phyloP scores from a whole-genome alignment of 768 basidiomycete genomes.

The Termitomyces sp. region DNA sequence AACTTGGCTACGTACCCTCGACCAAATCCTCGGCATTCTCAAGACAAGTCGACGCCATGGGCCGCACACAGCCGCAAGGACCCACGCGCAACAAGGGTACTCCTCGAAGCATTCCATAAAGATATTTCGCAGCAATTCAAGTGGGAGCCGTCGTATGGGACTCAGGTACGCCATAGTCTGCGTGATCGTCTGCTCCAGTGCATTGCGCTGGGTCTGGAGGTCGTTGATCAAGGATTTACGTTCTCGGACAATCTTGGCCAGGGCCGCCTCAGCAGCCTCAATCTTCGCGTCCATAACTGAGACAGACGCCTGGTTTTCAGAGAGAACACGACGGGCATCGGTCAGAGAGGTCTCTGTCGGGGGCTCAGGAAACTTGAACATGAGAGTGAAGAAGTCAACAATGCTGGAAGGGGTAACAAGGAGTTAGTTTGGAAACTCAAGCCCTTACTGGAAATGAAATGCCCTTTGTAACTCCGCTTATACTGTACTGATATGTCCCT shows the following conservation, averaged over 20 bases:
- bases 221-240: conserved; percentile 47
- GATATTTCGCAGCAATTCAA: conserved; percentile 68
- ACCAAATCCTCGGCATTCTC: conserved; percentile 68
- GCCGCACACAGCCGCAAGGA: conserved; percentile 61
- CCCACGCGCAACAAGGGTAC: conserved; percentile 72
- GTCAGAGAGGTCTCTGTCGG: conserved; percentile 50
- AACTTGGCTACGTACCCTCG: conserved; percentile 49
- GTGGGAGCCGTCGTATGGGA: conserved; percentile 64
- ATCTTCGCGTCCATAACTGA: conserved; percentile 41
- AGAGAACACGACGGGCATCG: conserved; percentile 45
- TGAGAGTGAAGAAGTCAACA: conserved; percentile 14
- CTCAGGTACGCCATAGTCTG: conserved; percentile 61
- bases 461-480: conserved; percentile 17
- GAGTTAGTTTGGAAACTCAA: background rate
- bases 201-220: conserved; percentile 41
- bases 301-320: conserved; percentile 24
- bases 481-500: background rate
- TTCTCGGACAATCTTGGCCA: conserved; percentile 54
- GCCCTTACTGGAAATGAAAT: conserved; percentile 3
- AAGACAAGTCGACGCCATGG: conserved; percentile 64
- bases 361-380: conserved; percentile 44
- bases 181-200: conserved; percentile 41
- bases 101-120: conserved; percentile 67
- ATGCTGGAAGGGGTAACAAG: conserved; percentile 4
- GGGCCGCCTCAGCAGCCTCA: conserved; percentile 43